These are phyloP conservation scores for Dillenia turbinata DNA, from an alignment of 164 flowering plant genomes.

Conservation along the genomic window DNA sequence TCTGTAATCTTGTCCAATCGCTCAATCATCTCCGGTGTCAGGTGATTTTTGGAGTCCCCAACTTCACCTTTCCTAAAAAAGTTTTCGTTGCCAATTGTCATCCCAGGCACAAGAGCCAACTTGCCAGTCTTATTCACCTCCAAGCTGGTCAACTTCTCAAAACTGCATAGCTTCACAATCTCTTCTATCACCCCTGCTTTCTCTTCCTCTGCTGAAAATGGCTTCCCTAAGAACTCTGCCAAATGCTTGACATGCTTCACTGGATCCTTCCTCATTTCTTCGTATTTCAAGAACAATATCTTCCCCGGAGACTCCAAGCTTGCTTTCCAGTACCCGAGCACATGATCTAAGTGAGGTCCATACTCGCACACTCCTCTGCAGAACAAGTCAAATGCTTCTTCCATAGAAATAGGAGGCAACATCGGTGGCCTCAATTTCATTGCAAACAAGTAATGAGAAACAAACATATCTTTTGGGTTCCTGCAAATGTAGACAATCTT, in stretches of 20 bases:
- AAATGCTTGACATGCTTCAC: slow-evolving; percentile 2
- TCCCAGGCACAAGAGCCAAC: background rate
- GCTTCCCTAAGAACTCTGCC: slow-evolving; percentile 23
- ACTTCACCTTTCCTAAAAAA: slow-evolving; percentile 17
- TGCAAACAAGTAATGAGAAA: no score
- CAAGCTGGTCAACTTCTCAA: slow-evolving; percentile 24
- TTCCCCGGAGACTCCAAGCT: background rate
- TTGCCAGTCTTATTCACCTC: slow-evolving; percentile 19
- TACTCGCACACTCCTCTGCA: no score
- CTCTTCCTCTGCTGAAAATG: slow-evolving; percentile 17
- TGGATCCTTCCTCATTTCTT: slow-evolving; percentile 14
- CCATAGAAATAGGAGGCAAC: no score
- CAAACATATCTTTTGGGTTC: no score
- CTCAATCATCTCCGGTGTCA: slow-evolving; percentile 16
- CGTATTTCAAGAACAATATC: slow-evolving; percentile 10
- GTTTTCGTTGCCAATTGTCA: background rate
- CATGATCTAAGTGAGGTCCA: no score
- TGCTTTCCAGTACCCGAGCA: no score
- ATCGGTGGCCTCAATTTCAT: no score
- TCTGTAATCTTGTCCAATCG: slow-evolving; percentile 11
- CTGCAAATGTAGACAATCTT: no score
- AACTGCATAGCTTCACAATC: slow-evolving; percentile 20
- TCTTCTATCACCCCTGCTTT: slow-evolving; percentile 9
- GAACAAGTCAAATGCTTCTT: no score
- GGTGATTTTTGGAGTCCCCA: slow-evolving; percentile 17